Conservation (phyloP, 148 eudicot species). For the Suaeda aralocaspica region DNA sequence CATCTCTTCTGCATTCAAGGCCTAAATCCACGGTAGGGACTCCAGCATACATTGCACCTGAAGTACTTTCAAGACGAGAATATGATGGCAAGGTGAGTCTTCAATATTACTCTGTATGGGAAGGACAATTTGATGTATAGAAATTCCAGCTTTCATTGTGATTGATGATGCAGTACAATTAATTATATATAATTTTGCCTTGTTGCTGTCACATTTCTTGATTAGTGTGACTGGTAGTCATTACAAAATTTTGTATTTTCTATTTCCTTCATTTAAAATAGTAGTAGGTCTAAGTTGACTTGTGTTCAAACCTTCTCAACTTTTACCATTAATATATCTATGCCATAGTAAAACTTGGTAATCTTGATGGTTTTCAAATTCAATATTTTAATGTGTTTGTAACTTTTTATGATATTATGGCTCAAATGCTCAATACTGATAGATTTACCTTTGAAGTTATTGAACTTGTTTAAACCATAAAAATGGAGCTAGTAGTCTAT, state of each 20-base stretch:
- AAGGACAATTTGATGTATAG: background rate
- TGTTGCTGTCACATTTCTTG: background rate
- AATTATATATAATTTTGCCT: background rate
- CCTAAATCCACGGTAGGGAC: constrained; percentile 94
- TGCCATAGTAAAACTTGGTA: background rate
- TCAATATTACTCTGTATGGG: background rate
- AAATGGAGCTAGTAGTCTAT: background rate
- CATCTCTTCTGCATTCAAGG: constrained; percentile 76
- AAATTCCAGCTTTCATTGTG: constrained; percentile 15
- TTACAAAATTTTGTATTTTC: background rate
- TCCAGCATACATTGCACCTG: constrained; percentile 87
- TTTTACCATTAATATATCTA: background rate
- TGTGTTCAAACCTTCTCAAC: background rate
- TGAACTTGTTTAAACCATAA: background rate
- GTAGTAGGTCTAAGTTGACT: background rate
- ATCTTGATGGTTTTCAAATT: background rate
- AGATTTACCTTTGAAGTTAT: background rate
- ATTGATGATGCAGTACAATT: background rate
- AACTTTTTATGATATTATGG: background rate
- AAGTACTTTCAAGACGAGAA: constrained; percentile 72
- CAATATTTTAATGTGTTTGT: background rate
- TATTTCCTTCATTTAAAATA: background rate
- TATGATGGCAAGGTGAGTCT: constrained; percentile 79
- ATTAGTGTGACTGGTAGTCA: background rate
- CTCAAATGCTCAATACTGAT: background rate